These are phyloP conservation scores for Sinapis alba DNA, from an alignment of 441 rosid genomes.

Conservation along the genomic window DNA sequence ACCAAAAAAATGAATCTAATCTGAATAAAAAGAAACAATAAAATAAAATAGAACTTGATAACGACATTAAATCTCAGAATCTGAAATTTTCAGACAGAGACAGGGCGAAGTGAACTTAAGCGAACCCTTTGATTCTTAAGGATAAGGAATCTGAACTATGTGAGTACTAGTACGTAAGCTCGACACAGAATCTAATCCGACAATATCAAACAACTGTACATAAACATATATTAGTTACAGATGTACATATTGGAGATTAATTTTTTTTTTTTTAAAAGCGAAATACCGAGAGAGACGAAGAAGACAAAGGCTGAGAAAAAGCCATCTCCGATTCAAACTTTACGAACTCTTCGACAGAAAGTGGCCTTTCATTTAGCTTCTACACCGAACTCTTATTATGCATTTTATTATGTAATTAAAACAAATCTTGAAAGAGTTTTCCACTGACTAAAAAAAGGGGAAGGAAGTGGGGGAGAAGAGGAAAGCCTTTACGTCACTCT, in stretches of 20 bases:
- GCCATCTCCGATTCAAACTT: conserved; percentile 55
- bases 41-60: neutral
- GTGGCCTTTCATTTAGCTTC: conserved; percentile 52
- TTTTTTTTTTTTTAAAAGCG: neutral
- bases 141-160: conserved; percentile 21
- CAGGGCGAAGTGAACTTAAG: neutral
- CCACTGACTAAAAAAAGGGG: conserved; percentile 24
- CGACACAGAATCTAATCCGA: conserved; percentile 2
- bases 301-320: conserved; percentile 44
- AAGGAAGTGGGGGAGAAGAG: conserved; percentile 33
- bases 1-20: conserved; percentile 8
- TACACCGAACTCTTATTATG: neutral
- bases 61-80: neutral
- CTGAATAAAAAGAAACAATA: neutral
- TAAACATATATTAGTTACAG: too few relatives aligned
- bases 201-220: conserved; percentile 2
- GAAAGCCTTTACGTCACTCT: conserved; percentile 21
- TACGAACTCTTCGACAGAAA: conserved; percentile 22
- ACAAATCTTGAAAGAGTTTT: conserved; percentile 4
- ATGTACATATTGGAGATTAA: neutral
- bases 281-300: conserved; percentile 33
- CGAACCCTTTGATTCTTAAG: neutral
- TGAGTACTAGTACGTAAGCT: neutral
- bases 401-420: conserved; percentile 6
- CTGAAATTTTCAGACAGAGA: conserved; percentile 9